Evolutionary conservation across 1,284 basidiomycete genomes (phyloP), one percentile per base, ranked within the genome.

Genomic region (Boletus smithii): DNA sequence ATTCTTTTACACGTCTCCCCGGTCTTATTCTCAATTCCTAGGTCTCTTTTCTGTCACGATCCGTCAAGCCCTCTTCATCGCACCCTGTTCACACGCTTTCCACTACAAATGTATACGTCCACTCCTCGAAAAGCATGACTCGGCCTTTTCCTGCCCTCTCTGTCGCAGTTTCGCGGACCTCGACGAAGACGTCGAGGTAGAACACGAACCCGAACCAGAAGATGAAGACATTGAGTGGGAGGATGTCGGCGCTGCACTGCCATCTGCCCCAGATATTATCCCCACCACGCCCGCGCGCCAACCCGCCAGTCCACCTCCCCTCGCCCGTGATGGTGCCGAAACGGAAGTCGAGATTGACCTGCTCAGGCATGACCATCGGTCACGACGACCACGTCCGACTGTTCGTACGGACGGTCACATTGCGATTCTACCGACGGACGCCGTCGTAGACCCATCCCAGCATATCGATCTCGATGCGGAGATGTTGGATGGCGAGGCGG

Each of bases 91-190:
- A 6, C 95, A 98, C 69, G 87, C 95, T 0, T 97, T 97, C 75
- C 95, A 97, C 71, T 98, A 91, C 81, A 98, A 98, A 69, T 99
- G 97, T 69, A 95, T 99, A 56, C 83, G 93, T 0, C 95, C 94
- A 0, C 75, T 98, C 14, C 77, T 99, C 35, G 80, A 88, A 57
- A 69, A 79, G 30, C 94, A 98, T 68, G 84, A 95, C 59, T 92
- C 95, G 0, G 90, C 91, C 3, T 99, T 99, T 70, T 91, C 85
- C 7, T 99, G 95, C 60, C 97, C 95, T 0, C 80, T 99, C 8
- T 99, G 95, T 68, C 76, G 90, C 36, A 91, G 90, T 0, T 97
- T 91, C 64, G 93, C 93, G 10, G 91, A 98, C 64, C 79, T 99
- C 11, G 94, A 98, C 44, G 94, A 95, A 50, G 95, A 99, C 63